These are phyloP conservation scores for Abrus precatorius DNA, from an alignment of 306 rosid genomes.

Conservation along the genomic window DNA sequence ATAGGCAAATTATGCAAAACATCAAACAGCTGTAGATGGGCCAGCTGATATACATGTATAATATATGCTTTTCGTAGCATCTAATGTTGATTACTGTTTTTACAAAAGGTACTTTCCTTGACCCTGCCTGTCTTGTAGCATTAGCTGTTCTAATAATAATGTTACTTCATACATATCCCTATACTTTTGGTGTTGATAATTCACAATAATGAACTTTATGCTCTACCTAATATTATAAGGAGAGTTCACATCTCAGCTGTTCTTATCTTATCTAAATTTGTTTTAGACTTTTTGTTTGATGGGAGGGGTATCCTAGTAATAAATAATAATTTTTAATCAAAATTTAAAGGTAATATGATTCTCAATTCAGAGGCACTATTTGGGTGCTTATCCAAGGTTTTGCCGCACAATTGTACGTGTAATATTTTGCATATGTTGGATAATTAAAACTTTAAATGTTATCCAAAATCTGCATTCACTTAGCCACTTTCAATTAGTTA, in stretches of 20 bases:
- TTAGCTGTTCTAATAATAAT: slow-evolving; percentile 37
- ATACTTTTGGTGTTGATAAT: slow-evolving; percentile 30
- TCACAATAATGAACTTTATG: slow-evolving; percentile 25
- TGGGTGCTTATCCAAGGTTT: background rate
- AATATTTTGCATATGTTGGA: background rate
- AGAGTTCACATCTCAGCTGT: slow-evolving; percentile 7
- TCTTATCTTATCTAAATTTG: slow-evolving; percentile 36
- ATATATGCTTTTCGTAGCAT: slow-evolving; percentile 27
- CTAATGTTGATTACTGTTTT: slow-evolving; percentile 37
- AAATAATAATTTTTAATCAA: background rate
- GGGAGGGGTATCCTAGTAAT: slow-evolving; percentile 1
- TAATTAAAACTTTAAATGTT: background rate
- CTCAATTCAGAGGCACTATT: background rate
- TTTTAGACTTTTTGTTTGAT: slow-evolving; percentile 11
- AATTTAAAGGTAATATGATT: background rate
- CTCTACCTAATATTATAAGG: slow-evolving; percentile 27
- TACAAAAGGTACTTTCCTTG: slow-evolving; percentile 43
- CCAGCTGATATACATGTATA: slow-evolving; percentile 28
- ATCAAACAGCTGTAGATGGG: slow-evolving; percentile 34
- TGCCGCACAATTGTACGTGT: background rate
- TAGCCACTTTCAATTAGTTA: background rate
- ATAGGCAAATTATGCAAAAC: slow-evolving; percentile 19
- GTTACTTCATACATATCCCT: slow-evolving; percentile 37
- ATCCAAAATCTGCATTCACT: background rate
- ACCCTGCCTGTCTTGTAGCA: slow-evolving; percentile 43